Evolutionary conservation across 352 stramenopile species (phyloP).

Genomic region (Pythium rishiriense): DNA sequence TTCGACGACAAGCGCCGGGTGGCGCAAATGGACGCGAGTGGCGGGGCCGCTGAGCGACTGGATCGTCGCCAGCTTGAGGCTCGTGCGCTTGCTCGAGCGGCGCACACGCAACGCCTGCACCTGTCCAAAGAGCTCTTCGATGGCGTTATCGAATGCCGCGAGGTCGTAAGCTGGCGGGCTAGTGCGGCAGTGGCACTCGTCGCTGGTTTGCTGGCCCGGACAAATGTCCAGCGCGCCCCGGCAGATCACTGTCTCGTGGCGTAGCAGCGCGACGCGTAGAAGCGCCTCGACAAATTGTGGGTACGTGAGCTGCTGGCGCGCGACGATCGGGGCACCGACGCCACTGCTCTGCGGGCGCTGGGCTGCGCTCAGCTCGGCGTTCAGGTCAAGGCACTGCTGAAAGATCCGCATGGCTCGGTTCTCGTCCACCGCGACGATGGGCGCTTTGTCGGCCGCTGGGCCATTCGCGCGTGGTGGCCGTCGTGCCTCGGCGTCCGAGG

Average conservation of each 20-base stretch:
- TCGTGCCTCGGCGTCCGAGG: background rate
- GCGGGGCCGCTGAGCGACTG: conserved; percentile 3
- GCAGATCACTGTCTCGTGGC: conserved; percentile 52
- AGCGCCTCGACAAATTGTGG: conserved; percentile 57
- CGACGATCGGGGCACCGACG: background rate
- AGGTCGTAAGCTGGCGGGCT: conserved; percentile 38
- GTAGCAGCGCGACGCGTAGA: conserved; percentile 45
- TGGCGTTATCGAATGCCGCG: conserved; percentile 41
- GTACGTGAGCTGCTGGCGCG: conserved; percentile 36
- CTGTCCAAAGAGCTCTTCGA: conserved; percentile 44
- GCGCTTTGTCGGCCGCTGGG: background rate
- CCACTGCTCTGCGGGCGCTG: background rate
- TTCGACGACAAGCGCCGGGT: conserved; percentile 9
- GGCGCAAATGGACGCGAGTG: background rate
- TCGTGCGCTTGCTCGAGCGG: conserved; percentile 26
- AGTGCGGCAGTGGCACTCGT: conserved; percentile 39
- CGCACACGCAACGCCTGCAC: conserved; percentile 36
- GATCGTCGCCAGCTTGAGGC: conserved; percentile 36
- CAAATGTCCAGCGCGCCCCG: conserved; percentile 56
- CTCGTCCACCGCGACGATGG: conserved; percentile 37
- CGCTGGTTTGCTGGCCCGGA: conserved; percentile 44
- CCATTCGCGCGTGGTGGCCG: background rate
- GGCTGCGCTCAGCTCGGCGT: conserved; percentile 5
- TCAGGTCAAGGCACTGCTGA: conserved; percentile 52
- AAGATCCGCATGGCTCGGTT: conserved; percentile 55